Evolutionary conservation across 1,139 yeast genomes (phyloP), one percentile per base, ranked within the genome.

Genomic region (Scheffersomyces parashehatae): DNA sequence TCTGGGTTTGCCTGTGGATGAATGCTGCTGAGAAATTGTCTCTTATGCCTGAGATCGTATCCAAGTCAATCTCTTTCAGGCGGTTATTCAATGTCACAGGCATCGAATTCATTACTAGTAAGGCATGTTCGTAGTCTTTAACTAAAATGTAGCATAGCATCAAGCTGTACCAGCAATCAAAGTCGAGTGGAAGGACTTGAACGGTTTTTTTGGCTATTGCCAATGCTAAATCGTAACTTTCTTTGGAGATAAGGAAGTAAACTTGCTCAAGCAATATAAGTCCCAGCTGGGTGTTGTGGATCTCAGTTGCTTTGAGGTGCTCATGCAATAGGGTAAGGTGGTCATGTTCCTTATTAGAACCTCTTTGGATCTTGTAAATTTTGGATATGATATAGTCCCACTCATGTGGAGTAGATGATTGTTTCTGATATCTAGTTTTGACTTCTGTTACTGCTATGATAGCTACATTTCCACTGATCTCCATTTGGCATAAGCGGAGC

Each of bases 91-190:
- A 48, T 8, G 62, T 54, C 12, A 68, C 56, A 1, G 78, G 77
- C 5, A 71, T 53, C 10, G 68, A 56, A 50, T 73, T 73, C 40
- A 73, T 55, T 10, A 70, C 61, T 9, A 59, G 47, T 14, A 73
- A 51, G 0, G 77, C 77, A 36, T 53, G 55, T 34, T 54, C 55
- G 46, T 55, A 64, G 40, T 72, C 61, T n/a, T 59, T 58, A 2
- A 45, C 49, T 37, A 73, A 50, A 11, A 70, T 54, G 46, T 72
- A 68, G 46, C 72, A 62, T 30, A 72, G 54, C 3, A 70, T 59
- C 31, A 73, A 56, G 34, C 58, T 54, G 50, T 59, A 66, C 78
- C 79, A 73, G 36, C 70, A 60, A 29, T 73, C 77, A 44, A 66
- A 73, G 47, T 73, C 78, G 34, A 72, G 60, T 5, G 77, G 77